Percentiles rank a stretch among this genome's conserved stretches.
phyloP scores from a whole-genome alignment of 139 green algal genomes.

The Tetradesmus lagerheimii region DNA sequence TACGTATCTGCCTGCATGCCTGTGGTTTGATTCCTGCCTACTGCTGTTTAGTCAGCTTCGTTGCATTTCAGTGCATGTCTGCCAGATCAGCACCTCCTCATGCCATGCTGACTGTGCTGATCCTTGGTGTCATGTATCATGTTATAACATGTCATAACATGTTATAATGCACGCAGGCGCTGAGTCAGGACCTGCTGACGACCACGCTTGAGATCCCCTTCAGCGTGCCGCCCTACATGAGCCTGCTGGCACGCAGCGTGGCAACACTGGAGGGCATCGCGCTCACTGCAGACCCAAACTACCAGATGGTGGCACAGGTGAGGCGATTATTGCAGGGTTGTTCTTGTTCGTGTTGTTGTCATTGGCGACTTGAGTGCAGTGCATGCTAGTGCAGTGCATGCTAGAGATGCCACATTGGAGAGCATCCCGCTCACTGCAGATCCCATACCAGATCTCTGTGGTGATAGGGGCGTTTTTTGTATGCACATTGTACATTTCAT shows the following conservation, averaged over 20 bases:
- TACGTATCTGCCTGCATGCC: too few relatives aligned
- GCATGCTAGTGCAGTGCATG: conserved; percentile 53
- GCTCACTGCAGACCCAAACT: conserved; percentile 80
- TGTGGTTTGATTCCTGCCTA: too few relatives aligned
- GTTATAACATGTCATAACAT: background rate
- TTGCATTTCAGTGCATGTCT: too few relatives aligned
- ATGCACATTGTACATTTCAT: too few relatives aligned
- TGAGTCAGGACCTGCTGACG: conserved; percentile 77
- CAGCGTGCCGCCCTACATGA: conserved; percentile 91
- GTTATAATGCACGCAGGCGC: conserved; percentile 34
- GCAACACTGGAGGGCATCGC: conserved; percentile 88
- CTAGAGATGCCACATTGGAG: conserved; percentile 81
- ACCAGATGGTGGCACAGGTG: conserved; percentile 83
- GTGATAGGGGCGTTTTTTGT: too few relatives aligned
- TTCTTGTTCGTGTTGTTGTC: too few relatives aligned
- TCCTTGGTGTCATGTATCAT: background rate
- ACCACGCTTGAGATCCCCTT: conserved; percentile 91
- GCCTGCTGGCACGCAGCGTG: conserved; percentile 79
- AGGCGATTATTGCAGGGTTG: background rate
- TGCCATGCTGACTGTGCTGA: too few relatives aligned
- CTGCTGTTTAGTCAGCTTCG: too few relatives aligned
- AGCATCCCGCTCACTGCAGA: conserved; percentile 84
- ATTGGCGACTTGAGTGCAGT: too few relatives aligned
- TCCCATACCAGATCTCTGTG: conserved; percentile 86
- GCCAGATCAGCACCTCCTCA: too few relatives aligned